These are phyloP conservation scores for Apiotrichum gracile DNA, from an alignment of 1,284 basidiomycete species.

Conservation along the genomic window DNA sequence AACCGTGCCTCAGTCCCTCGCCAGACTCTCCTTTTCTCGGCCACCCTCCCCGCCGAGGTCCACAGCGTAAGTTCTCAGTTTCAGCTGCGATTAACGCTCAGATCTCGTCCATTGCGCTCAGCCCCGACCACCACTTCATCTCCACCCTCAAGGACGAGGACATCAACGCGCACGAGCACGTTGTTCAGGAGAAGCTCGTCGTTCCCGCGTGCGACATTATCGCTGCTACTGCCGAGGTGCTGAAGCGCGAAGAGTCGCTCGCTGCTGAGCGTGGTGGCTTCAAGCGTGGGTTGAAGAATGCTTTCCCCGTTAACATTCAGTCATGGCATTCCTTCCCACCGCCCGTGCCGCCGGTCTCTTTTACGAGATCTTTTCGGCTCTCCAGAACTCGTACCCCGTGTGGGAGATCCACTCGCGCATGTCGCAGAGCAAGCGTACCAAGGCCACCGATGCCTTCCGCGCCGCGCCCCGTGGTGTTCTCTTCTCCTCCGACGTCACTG, in stretches of 20 bases:
- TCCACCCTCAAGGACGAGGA: constrained; percentile 60
- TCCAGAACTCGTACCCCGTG: constrained; percentile 24
- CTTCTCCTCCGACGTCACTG: constrained; percentile 52
- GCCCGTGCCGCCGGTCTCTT: constrained; percentile 58
- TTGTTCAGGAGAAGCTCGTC: constrained; percentile 54
- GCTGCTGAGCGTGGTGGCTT: constrained; percentile 25
- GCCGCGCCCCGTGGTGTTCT: constrained; percentile 50
- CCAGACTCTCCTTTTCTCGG: constrained; percentile 51
- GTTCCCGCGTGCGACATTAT: constrained; percentile 51
- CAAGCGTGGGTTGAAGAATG: constrained; percentile 40
- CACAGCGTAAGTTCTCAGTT: constrained; percentile 27
- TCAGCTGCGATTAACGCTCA: constrained; percentile 17
- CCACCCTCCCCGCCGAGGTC: constrained; percentile 49
- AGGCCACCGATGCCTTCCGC: constrained; percentile 55
- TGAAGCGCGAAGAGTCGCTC: constrained; percentile 39
- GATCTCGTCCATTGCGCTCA: constrained; percentile 52
- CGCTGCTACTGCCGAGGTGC: constrained; percentile 47
- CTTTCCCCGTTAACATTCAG: constrained; percentile 14
- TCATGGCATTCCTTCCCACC: constrained; percentile 64
- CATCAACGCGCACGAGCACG: constrained; percentile 61
- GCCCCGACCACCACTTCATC: constrained; percentile 56
- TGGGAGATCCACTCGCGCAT: constrained; percentile 45
- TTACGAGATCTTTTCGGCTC: constrained; percentile 50
- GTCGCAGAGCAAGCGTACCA: constrained; percentile 47
- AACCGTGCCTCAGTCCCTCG: constrained; percentile 30